These are phyloP conservation scores for Wickerhamiella pararugosa DNA, from an alignment of 1,139 yeast genomes.

Conservation along the genomic window DNA sequence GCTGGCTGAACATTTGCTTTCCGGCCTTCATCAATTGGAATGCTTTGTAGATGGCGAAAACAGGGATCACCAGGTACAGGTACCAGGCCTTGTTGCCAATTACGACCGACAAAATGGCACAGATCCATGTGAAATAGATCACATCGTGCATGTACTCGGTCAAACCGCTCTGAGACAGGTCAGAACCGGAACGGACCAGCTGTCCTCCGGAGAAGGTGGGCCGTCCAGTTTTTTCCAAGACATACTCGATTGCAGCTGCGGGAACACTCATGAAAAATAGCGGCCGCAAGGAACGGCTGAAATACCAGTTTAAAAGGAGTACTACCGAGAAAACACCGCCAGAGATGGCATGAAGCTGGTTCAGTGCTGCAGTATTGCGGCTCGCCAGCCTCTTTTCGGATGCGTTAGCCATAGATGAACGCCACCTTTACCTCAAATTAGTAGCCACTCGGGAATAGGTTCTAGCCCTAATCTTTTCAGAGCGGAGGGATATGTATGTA, in stretches of 20 bases:
- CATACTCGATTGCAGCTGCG: slow-evolving; percentile 37
- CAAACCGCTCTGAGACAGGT: slow-evolving; percentile 49
- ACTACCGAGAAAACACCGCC: slow-evolving; percentile 27
- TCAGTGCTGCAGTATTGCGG: slow-evolving; percentile 39
- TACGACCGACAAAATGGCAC: slow-evolving; percentile 40
- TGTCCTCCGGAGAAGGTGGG: slow-evolving; percentile 37
- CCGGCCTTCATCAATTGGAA: slow-evolving; percentile 24
- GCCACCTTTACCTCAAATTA: too few relatives aligned
- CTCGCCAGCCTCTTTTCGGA: slow-evolving; percentile 57
- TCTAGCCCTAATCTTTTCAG: too few relatives aligned
- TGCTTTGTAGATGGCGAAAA: slow-evolving; percentile 42
- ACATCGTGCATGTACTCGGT: slow-evolving; percentile 69
- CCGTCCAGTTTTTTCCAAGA: slow-evolving; percentile 50
- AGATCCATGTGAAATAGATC: slow-evolving; percentile 51
- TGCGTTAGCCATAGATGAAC: slow-evolving; percentile 40
- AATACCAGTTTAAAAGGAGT: slow-evolving; percentile 29
- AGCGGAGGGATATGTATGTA: too few relatives aligned
- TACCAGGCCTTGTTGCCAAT: slow-evolving; percentile 55
- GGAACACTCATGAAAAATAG: slow-evolving; percentile 47
- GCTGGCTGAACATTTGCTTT: slow-evolving; percentile 8
- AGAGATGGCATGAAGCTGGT: slow-evolving; percentile 39
- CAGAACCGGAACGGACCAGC: slow-evolving; percentile 45
- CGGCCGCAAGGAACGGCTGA: slow-evolving; percentile 29
- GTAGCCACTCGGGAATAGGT: too few relatives aligned
- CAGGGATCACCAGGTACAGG: slow-evolving; percentile 31